Conservation (phyloP, 106 monocot species). For the Dendrobium officinale region DNA sequence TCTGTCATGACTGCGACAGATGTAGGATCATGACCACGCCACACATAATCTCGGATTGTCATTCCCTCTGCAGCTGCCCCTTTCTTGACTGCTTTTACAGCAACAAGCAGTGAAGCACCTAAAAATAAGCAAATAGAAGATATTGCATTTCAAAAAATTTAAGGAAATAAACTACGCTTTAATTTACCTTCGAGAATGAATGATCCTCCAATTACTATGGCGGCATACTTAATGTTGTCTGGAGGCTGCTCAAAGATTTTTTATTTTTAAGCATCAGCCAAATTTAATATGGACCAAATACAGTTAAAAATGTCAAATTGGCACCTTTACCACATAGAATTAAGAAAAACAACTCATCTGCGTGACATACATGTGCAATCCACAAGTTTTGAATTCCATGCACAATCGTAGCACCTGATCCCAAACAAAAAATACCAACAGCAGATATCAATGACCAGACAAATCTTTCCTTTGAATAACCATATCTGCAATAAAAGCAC, state of each 20-base stretch:
- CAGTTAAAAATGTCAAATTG: not conserved
- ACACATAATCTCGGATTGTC: conserved; percentile 83
- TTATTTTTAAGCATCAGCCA: not conserved
- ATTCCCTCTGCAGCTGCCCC: conserved; percentile 96
- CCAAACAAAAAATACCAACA: conserved; percentile 97
- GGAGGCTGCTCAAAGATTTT: conserved; percentile 48
- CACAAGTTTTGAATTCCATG: conserved; percentile 94
- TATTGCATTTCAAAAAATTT: not conserved
- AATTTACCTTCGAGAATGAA: conserved; percentile 90
- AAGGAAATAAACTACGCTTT: not conserved
- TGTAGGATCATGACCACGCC: conserved; percentile 99
- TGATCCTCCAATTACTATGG: conserved; percentile 95
- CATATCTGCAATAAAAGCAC: conserved; percentile 66
- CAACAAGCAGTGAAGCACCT: conserved; percentile 95
- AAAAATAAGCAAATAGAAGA: not conserved
- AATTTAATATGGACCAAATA: not conserved
- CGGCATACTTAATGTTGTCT: conserved; percentile 98
- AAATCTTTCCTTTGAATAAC: conserved; percentile 99
- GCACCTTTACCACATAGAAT: not conserved
- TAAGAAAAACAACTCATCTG: not conserved
- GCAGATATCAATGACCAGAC: conserved; percentile 99
- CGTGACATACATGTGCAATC: conserved; percentile 53
- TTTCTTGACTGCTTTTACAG: conserved; percentile 97
- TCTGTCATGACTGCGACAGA: conserved; percentile 99
- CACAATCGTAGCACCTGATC: conserved; percentile 98